Evolutionary conservation across 176 grass and related monocot species (phyloP), one percentile per base, ranked within the genome.

Genomic region (Oryza glumipatula): DNA sequence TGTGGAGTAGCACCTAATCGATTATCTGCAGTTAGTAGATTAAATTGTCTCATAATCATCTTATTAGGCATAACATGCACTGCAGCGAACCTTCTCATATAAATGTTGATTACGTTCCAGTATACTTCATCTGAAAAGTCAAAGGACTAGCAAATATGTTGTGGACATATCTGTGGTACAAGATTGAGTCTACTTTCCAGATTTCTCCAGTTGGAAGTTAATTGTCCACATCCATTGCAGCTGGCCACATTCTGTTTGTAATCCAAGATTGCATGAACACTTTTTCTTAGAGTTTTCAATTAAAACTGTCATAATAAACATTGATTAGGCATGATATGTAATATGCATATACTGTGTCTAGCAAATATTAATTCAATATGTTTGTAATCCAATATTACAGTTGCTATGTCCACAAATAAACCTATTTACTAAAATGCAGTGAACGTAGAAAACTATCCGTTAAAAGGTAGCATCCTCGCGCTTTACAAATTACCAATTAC

Each of bases 361-460:
- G 22, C 0, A 22, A 61, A 61, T 22, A 22, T 21, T 22, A 21
- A 22, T 61, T 61, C 3, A 10, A 6, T 22, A 61, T 61, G n/a
- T n/a, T n/a, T n/a, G n/a, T n/a, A n/a, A n/a, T n/a, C n/a, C n/a
- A n/a, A n/a, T 45, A 32, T 70, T 70, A 64, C 21, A 28, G 38
- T 41, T 38, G 61, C 70, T 78, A 45, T 78, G 16, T 86, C 56
- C 45, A 23, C 52, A 73, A 71, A 78, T 12, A 79, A 36, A 73
- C 21, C 5, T 46, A 13, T 77, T 16, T 63, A 35, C 6, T n/a
- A 79, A 14, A 79, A 70, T 78, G 13, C 28, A 39, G 4, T 28
- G 8, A 79, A 52, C 12, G 28, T 72, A 19, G 9, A 1, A 0
- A 38, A 71, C 9, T 9, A 14, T 28, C 13, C 32, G 6, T 6